Conservation (phyloP, 306 rosid genomes). For the Cicer chorassanicum region DNA sequence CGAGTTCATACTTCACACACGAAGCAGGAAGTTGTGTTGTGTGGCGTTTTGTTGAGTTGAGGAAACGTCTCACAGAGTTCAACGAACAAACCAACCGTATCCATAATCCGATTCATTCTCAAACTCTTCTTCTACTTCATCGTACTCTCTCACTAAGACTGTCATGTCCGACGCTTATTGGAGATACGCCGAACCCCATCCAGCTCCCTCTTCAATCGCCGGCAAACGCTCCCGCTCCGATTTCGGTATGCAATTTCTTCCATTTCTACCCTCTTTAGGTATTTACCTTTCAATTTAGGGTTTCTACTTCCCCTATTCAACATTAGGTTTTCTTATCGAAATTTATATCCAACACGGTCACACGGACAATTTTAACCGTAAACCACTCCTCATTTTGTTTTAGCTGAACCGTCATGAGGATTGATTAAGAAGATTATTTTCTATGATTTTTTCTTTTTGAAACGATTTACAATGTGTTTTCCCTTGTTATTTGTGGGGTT, state of each 20-base stretch:
- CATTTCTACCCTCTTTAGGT: neutral
- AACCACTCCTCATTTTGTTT: neutral
- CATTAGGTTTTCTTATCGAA: conserved; percentile 13
- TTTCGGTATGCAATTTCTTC: conserved; percentile 55
- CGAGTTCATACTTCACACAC: neutral
- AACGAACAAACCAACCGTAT: neutral
- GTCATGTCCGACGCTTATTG: conserved; percentile 86
- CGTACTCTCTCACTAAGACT: neutral
- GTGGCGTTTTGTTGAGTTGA: conserved; percentile 17
- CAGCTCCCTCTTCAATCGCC: conserved; percentile 57
- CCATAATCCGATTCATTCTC: neutral
- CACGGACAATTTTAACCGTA: neutral
- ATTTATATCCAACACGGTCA: neutral
- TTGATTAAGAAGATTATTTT: no score
- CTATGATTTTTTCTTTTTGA: no score
- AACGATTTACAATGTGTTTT: no score
- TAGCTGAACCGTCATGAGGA: no score
- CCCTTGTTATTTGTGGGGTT: no score
- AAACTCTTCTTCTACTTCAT: neutral
- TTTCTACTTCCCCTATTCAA: conserved; percentile 7
- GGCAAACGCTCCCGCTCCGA: conserved; percentile 91
- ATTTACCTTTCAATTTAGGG: conserved; percentile 41
- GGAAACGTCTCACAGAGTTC: neutral
- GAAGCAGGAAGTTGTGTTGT: neutral
- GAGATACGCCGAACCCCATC: conserved; percentile 87